Evolutionary conservation across 331 rosid species (phyloP).

Genomic region (Prunus yedoensis): DNA sequence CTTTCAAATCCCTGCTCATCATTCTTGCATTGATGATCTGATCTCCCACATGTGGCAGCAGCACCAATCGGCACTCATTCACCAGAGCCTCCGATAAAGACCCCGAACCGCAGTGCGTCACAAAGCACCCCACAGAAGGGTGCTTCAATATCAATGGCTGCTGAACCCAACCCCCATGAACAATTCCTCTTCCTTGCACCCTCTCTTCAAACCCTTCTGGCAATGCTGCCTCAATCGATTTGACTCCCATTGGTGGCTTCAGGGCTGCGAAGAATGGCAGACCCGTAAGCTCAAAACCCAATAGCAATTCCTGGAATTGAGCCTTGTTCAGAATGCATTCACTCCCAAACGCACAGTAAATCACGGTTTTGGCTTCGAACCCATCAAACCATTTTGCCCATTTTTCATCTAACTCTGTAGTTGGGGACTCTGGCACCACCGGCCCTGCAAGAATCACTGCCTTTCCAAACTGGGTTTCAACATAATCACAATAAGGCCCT

Average conservation of each 20-base stretch:
- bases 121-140: conserved; percentile 61
- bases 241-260: conserved; percentile 40
- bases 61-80: conserved; percentile 47
- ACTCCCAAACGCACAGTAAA: conserved; percentile 59
- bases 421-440: conserved; percentile 38
- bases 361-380: conserved; percentile 37
- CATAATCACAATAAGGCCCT: conserved; percentile 49
- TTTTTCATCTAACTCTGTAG: conserved; percentile 30
- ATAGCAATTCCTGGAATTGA: conserved; percentile 44
- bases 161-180: conserved; percentile 52
- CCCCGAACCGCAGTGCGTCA: conserved; percentile 62
- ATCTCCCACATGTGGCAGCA: conserved; percentile 48
- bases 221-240: conserved; percentile 38
- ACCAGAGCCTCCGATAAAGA: conserved; percentile 53
- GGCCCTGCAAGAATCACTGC: conserved; percentile 49
- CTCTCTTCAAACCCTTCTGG: conserved; percentile 49
- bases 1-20: conserved; percentile 47
- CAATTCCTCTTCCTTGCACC: conserved; percentile 41
- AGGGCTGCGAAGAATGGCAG: conserved; percentile 46
- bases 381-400: conserved; percentile 43
- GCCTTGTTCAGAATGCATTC: conserved; percentile 39
- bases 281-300: conserved; percentile 49
- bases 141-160: conserved; percentile 53
- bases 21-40: conserved; percentile 55
- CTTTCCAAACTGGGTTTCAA: conserved; percentile 37